These are phyloP conservation scores for Acacia pycnantha DNA, from an alignment of 331 rosid species.

Conservation along the genomic window DNA sequence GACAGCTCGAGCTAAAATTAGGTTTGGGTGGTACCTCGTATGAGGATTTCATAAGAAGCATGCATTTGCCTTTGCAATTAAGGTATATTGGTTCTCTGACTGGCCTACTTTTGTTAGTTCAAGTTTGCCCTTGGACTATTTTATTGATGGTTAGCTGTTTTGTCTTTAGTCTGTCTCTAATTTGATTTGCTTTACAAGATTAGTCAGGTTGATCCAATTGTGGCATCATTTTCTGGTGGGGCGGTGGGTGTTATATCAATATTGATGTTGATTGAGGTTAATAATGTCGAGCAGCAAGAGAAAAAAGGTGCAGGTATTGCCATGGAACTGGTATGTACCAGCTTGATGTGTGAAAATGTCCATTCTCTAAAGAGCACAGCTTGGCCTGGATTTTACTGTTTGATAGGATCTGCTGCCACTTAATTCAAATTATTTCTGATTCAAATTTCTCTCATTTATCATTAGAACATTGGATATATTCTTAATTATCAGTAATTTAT, in stretches of 20 bases:
- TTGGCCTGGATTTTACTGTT: constrained; percentile 6
- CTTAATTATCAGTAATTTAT: constrained; percentile 1
- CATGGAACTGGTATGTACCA: constrained; percentile 71
- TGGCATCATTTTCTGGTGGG: constrained; percentile 97
- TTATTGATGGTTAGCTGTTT: constrained; percentile 4
- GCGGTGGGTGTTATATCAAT: constrained; percentile 96
- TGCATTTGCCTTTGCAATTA: constrained; percentile 88
- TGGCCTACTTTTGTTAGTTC: not conserved
- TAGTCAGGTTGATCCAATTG: constrained; percentile 98
- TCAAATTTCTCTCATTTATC: constrained; percentile 3
- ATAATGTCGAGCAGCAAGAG: constrained; percentile 91
- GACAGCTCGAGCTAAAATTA: constrained; percentile 89
- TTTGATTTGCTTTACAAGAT: constrained; percentile 28
- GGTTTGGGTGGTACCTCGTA: constrained; percentile 93
- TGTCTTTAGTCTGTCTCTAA: constrained; percentile 21
- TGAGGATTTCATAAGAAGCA: constrained; percentile 84
- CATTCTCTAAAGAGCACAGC: constrained; percentile 16
- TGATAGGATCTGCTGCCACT: not conserved
- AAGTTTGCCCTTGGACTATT: constrained; percentile 9
- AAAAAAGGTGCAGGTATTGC: constrained; percentile 91
- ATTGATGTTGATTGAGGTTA: constrained; percentile 85
- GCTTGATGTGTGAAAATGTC: not conserved
- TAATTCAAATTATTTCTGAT: constrained; percentile 14
- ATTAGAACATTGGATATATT: not conserved
- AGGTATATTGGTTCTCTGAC: constrained; percentile 47